Conservation (phyloP, 2,329 filamentous ascomycete species). For the Xylaria sp. region DNA sequence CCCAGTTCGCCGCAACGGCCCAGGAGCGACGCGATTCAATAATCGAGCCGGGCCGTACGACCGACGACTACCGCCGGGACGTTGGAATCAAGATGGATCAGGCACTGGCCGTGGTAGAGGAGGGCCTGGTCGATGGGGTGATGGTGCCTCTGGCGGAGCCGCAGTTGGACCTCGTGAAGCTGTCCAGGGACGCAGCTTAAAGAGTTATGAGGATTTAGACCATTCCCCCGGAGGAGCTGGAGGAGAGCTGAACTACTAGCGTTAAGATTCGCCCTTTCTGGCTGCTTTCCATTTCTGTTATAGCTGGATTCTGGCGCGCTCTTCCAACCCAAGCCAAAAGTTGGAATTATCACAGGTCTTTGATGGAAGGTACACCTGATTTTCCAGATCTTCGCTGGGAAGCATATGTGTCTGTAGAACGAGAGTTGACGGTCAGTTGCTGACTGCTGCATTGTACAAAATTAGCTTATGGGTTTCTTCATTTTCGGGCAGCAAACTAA, state of each 20-base stretch:
- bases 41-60: conserved; percentile 80
- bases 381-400: conserved; percentile 8
- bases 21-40: conserved; percentile 65
- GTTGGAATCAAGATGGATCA: conserved; percentile 60
- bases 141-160: conserved; percentile 78
- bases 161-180: conserved; percentile 89
- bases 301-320: conserved; percentile 11
- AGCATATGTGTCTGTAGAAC: conserved; percentile 1
- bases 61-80: conserved; percentile 68
- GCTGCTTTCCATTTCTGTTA: conserved; percentile 6
- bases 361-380: conserved; percentile 19
- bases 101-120: conserved; percentile 64
- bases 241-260: conserved; percentile 89
- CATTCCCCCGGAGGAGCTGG: conserved; percentile 79
- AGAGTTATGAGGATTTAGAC: conserved; percentile 98
- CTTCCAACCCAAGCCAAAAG: background rate
- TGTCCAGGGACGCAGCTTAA: conserved; percentile 89
- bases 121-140: conserved; percentile 73
- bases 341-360: conserved; percentile 1
- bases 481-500: conserved; percentile 18
- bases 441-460: conserved; percentile 31
- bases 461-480: conserved; percentile 29
- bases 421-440: background rate
- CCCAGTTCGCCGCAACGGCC: conserved; percentile 74
- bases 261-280: background rate